These are phyloP conservation scores for Cercospora berteroae DNA, from an alignment of 2,329 filamentous ascomycete genomes.

Conservation along the genomic window DNA sequence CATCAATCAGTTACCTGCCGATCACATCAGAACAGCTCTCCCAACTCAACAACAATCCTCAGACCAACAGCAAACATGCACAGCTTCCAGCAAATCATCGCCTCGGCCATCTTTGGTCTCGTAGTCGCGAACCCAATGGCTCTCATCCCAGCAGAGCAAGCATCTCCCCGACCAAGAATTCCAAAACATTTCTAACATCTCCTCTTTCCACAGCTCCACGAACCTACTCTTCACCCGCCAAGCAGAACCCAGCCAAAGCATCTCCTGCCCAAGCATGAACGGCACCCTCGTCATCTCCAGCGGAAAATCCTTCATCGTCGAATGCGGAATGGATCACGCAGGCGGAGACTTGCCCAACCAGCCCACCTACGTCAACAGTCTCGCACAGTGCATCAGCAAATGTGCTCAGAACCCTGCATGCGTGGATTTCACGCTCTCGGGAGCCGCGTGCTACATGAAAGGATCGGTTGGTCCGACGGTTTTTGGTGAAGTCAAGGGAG, in stretches of 20 bases:
- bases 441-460: constrained; percentile 36
- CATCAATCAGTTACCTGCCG: not conserved
- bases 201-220: not conserved
- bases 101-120: constrained; percentile 6
- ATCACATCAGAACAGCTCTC: not conserved
- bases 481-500: constrained; percentile 27
- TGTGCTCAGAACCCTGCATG: constrained; percentile 31
- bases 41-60: not conserved
- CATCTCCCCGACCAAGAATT: not conserved
- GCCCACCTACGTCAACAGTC: constrained; percentile 20
- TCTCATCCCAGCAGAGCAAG: not conserved
- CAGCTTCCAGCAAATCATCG: constrained; percentile 4
- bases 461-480: constrained; percentile 25
- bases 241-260: not conserved
- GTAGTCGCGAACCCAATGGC: not conserved
- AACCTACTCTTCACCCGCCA: not conserved
- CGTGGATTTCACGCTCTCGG: constrained; percentile 34
- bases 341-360: constrained; percentile 31
- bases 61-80: not conserved
- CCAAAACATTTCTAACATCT: not conserved
- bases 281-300: constrained; percentile 11
- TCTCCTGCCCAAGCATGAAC: constrained; percentile 13
- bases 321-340: constrained; percentile 31
- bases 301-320: constrained; percentile 26
- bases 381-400: constrained; percentile 30